Percentiles rank a stretch among this genome's conserved stretches.
phyloP scores from a whole-genome alignment of 495 filamentous ascomycete genomes.

The Talaromyces ruber region DNA sequence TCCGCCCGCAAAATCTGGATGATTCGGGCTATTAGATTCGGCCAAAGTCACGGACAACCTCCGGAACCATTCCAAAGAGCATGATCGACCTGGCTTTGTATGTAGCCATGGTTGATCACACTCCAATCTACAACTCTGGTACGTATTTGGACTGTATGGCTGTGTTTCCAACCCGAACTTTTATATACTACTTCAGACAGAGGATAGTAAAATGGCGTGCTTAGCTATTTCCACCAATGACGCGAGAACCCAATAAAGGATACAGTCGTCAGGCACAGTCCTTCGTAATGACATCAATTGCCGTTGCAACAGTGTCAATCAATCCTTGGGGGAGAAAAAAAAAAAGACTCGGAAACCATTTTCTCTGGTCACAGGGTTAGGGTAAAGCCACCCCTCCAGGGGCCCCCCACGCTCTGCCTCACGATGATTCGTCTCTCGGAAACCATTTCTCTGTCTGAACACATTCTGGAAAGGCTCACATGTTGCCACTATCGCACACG shows the following conservation, averaged over 20 bases:
- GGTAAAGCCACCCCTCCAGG: background rate
- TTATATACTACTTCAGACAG: background rate
- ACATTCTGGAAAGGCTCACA: background rate
- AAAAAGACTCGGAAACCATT: slow-evolving; percentile 1
- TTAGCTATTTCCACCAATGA: background rate
- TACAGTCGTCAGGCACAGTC: background rate
- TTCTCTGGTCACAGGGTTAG: background rate
- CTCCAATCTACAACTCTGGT: too few relatives aligned
- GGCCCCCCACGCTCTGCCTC: background rate
- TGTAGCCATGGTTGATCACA: background rate
- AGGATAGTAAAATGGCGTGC: background rate
- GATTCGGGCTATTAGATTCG: background rate
- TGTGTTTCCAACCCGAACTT: background rate
- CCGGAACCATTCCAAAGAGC: too few relatives aligned
- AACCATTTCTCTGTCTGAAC: slow-evolving; percentile 1
- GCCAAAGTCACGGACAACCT: background rate
- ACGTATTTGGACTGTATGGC: too few relatives aligned
- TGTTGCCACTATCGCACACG: background rate
- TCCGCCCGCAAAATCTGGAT: background rate
- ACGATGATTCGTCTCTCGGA: slow-evolving; percentile 3
- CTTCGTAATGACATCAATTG: background rate
- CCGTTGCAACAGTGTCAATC: too few relatives aligned
- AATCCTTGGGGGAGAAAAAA: too few relatives aligned
- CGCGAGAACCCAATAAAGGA: too few relatives aligned
- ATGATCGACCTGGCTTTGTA: background rate